These are phyloP conservation scores for Cryptosporidium baileyi DNA, from an alignment of 169 alveolate species.

Conservation along the genomic window DNA sequence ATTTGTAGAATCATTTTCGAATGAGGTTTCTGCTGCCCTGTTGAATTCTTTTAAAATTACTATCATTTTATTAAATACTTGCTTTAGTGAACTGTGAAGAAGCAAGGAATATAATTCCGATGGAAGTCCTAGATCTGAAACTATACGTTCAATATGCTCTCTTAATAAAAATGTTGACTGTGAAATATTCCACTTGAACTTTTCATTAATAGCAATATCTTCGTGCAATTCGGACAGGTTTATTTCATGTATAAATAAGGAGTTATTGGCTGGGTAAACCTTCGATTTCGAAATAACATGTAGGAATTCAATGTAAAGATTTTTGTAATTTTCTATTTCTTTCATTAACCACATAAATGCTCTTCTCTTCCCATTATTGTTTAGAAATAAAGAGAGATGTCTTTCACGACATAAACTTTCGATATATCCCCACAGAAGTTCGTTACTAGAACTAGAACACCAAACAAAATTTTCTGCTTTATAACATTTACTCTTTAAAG, in stretches of 20 bases:
- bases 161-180: background rate
- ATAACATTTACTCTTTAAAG: background rate
- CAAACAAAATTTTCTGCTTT: slow-evolving; percentile 25
- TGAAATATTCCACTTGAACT: slow-evolving; percentile 57
- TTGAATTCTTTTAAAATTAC: background rate
- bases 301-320: slow-evolving; percentile 29
- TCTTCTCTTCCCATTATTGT: background rate
- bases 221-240: slow-evolving; percentile 22
- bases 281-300: background rate
- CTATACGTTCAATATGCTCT: background rate
- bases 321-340: slow-evolving; percentile 34
- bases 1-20: background rate
- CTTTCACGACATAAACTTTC: slow-evolving; percentile 49
- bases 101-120: slow-evolving; percentile 2
- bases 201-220: slow-evolving; percentile 37
- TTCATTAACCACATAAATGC: background rate
- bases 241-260: slow-evolving; percentile 10
- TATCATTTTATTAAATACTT: slow-evolving; percentile 9
- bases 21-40: background rate
- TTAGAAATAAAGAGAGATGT: slow-evolving; percentile 27
- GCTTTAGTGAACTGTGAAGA: slow-evolving; percentile 38
- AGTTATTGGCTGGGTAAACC: slow-evolving; percentile 12
- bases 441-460: slow-evolving; percentile 6
- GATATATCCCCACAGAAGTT: background rate
- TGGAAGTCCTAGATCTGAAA: slow-evolving; percentile 47